Evolutionary conservation across 257 asterid genomes (phyloP).

Genomic region (Schizonepeta tenuifolia): DNA sequence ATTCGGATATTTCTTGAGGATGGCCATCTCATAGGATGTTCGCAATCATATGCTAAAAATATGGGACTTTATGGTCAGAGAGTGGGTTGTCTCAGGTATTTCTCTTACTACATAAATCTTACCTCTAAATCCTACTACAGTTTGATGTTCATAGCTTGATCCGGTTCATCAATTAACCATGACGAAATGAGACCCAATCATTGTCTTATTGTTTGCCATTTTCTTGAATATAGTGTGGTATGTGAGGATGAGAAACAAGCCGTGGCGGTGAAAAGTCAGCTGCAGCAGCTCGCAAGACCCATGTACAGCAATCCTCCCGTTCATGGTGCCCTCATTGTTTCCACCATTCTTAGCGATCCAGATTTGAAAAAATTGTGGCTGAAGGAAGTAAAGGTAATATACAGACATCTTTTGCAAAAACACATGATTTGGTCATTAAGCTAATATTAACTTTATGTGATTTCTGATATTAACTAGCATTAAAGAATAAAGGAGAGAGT

Average conservation of each 20-base stretch:
- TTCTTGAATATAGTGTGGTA: constrained; percentile 60
- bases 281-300: constrained; percentile 97
- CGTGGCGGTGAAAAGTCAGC: constrained; percentile 91
- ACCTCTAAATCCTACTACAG: constrained; percentile 7
- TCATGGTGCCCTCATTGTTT: constrained; percentile 87
- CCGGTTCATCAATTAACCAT: background rate
- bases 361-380: constrained; percentile 85
- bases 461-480: background rate
- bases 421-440: too few species aligned
- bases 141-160: background rate
- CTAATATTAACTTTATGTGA: too few species aligned
- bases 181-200: background rate
- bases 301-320: constrained; percentile 99
- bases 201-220: constrained; percentile 16
- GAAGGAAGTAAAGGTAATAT: constrained; percentile 87
- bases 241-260: constrained; percentile 97
- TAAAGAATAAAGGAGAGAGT: background rate
- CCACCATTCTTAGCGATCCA: constrained; percentile 85
- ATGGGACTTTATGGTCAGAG: constrained; percentile 99
- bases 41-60: constrained; percentile 97
- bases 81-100: constrained; percentile 93
- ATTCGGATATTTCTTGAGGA: constrained; percentile 93
- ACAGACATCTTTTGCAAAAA: constrained; percentile 24
- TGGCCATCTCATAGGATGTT: constrained; percentile 93
- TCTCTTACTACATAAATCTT: constrained; percentile 20